Evolutionary conservation across 805 yeast genomes (phyloP).

Genomic region (Sugiyamaella americana): DNA sequence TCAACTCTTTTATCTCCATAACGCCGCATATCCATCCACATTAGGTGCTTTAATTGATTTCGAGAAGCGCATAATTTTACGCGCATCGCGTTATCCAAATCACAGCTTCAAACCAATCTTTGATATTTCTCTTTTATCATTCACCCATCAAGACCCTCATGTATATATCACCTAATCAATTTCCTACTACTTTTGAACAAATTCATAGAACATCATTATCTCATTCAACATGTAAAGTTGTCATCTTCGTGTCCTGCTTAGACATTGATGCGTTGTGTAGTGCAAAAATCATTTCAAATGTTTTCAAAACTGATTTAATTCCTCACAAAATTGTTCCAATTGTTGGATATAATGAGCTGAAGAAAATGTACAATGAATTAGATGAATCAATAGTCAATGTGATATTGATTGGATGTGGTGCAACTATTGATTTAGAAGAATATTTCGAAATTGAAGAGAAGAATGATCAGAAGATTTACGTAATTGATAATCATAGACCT

Average conservation of each 20-base stretch:
- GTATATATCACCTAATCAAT: slow-evolving; percentile 70
- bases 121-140: too few species aligned
- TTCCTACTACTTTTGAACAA: slow-evolving; percentile 58
- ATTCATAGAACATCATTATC: slow-evolving; percentile 69
- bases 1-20: too few species aligned
- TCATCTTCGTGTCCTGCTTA: slow-evolving; percentile 82
- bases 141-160: slow-evolving; percentile 39
- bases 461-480: slow-evolving; percentile 48
- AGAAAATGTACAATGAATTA: slow-evolving; percentile 51
- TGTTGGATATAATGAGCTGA: slow-evolving; percentile 78
- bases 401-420: slow-evolving; percentile 86
- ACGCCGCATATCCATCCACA: too few species aligned
- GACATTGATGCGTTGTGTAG: slow-evolving; percentile 91
- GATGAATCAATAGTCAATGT: slow-evolving; percentile 75
- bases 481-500: slow-evolving; percentile 90
- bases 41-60: too few species aligned
- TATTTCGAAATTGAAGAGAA: slow-evolving; percentile 36
- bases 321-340: slow-evolving; percentile 89
- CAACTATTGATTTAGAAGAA: slow-evolving; percentile 74
- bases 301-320: slow-evolving; percentile 73
- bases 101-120: too few species aligned
- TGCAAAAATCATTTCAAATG: slow-evolving; percentile 62
- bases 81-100: too few species aligned
- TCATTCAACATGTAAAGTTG: slow-evolving; percentile 87
- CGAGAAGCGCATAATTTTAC: too few species aligned